Evolutionary conservation across 169 alveolate genomes (phyloP), one percentile per base, ranked within the genome.

Genomic region (Plasmodium berghei): DNA sequence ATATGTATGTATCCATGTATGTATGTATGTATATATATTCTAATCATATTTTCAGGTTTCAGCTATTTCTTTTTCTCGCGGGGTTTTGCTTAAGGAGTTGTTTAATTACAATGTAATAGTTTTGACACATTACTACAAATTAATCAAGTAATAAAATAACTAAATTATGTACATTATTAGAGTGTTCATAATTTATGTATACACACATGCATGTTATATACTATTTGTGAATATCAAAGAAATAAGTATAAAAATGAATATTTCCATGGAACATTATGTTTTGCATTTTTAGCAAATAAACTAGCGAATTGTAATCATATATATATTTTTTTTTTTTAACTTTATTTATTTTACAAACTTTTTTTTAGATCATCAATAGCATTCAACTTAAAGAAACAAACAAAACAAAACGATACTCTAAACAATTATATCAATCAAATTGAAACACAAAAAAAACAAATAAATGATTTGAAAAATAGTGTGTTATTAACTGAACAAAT

Each of bases 371-470:
- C 90, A 40, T 83, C 90, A 9, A 40, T 83, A 46, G 18, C 64
- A 24, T 83, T 83, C 14, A 83, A 83, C 46, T 20, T 83, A 34
- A 83, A 83, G 72, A 83, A 83, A 14, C 86, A 83, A 83, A 55
- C 62, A 45, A 69, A 58, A 12, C 71, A 72, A 28, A 58, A 45
- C 12, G 42, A 69, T 28, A 69, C 55, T 10, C 56, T 83, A 24
- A 69, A 26, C 46, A 61, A 67, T 34, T 42, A 67, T 10, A 16
- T 14, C n/a, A 42, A 59, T 12, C 71, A 83, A 83, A 83, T 83
- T 6, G 74, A 83, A 26, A 14, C 12, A 10, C 67, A 83, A 83
- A 83, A 56, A 28, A 55, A 83, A 20, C 54, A 72, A 28, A 83
- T 49, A 18, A 83, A 83, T 45, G 24, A 58, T 48, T 69, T 83